Base-by-base conservation (phyloP, 1,139 yeast genomes). In the Suhomyces choctaworum region DNA sequence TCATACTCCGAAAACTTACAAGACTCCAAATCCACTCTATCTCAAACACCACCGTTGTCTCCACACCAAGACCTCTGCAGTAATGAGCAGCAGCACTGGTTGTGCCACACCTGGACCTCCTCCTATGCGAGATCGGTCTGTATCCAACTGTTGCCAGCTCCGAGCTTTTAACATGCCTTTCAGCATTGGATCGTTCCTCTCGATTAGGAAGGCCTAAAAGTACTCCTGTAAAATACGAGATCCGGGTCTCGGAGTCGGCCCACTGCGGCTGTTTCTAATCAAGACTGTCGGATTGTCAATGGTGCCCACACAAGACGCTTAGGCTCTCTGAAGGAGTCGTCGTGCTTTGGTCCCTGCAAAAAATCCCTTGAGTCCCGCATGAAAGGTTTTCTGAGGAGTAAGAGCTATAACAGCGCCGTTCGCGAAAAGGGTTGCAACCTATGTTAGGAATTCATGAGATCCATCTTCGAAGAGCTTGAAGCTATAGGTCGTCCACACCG, bases 181-280 rank as follows among this genome's bases (percentile, higher is more conserved):
- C 40, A 30, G 33, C 29, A 39, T 42, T 46, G 50, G 48, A 40
- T 44, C 47, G 25, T 34, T 46, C 50, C 50, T 27, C 42, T 19
- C 16, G 32, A 22, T n/a, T 30, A 33, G 44, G 48, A 46, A 32
- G 39, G 47, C 50, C 50, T 46, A 37, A 34, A 25, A 24, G 23
- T 10, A 10, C 29, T 15, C 22, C 13, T 22, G 10, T 22, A 29
- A 22, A 23, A 29, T 29, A 22, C 31, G 20, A 8, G 20, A 8
- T 8, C 8, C 20, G 20, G n/a, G n/a, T n/a, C n/a, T n/a, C n/a
- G n/a, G n/a, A n/a, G n/a, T n/a, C n/a, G n/a, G n/a, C n/a, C n/a
- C n/a, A n/a, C n/a, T n/a, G n/a, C n/a, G n/a, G n/a, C n/a, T n/a
- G n/a, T n/a, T n/a, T n/a, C 25, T 20, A 27, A 10, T 20, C 8